Conservation (phyloP, 495 filamentous ascomycete genomes). For the Xylaria venustula region DNA sequence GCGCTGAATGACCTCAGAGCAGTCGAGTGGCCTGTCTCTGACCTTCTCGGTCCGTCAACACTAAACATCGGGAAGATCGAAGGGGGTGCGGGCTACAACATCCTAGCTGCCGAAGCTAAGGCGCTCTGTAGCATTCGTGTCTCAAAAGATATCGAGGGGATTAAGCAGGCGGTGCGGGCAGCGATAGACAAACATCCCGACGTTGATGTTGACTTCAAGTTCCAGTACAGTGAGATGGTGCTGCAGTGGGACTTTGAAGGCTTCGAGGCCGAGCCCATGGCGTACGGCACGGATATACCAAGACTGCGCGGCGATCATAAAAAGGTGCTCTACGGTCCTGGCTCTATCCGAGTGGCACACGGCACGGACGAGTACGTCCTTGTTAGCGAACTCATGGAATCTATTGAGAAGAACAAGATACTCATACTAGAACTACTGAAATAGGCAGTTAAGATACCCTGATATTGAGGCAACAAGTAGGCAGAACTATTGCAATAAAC, state of each 20-base stretch:
- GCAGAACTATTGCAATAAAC: too few species aligned
- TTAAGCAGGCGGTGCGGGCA: constrained; percentile 48
- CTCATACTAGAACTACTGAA: constrained; percentile 26
- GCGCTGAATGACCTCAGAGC: constrained; percentile 55
- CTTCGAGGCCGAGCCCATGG: constrained; percentile 63
- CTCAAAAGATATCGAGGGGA: constrained; percentile 57
- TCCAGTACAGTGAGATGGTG: constrained; percentile 60
- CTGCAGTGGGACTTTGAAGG: constrained; percentile 65
- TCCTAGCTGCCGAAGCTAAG: constrained; percentile 60
- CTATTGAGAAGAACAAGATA: constrained; percentile 57
- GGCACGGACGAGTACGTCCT: constrained; percentile 66
- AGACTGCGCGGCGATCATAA: constrained; percentile 60
- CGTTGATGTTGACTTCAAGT: constrained; percentile 53
- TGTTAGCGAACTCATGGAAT: constrained; percentile 54
- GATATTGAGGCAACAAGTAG: too few species aligned
- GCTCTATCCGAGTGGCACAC: constrained; percentile 71
- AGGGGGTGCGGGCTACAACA: constrained; percentile 70
- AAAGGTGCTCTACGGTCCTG: constrained; percentile 73
- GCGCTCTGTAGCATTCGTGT: constrained; percentile 63
- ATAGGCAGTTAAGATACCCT: background rate
- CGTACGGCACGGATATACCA: constrained; percentile 76
- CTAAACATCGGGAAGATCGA: constrained; percentile 67
- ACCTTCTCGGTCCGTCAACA: constrained; percentile 68
- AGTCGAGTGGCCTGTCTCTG: constrained; percentile 58
- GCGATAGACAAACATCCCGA: constrained; percentile 46